A percentile compares a stretch with the other conserved stretches of the same genome.
Evolutionary conservation across 2,329 filamentous ascomycete species (phyloP).

Genomic region (Penicillium sp.): DNA sequence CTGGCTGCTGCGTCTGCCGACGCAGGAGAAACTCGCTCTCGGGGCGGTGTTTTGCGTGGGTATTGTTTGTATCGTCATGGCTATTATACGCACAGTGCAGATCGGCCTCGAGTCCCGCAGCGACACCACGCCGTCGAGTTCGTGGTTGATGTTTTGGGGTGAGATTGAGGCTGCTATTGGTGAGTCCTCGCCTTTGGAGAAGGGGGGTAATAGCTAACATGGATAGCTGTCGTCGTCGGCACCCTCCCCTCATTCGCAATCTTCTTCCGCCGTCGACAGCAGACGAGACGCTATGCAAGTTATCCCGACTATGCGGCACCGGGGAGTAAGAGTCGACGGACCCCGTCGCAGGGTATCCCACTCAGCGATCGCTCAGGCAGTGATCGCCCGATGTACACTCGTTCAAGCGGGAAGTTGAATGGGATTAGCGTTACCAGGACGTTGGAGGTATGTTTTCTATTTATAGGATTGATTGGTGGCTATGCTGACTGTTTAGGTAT

Average conservation of each 20-base stretch:
- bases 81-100: conserved; percentile 28
- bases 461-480: neutral
- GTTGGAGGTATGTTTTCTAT: conserved; percentile 4
- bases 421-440: conserved; percentile 11
- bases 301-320: neutral
- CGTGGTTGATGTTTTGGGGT: conserved; percentile 36
- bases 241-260: conserved; percentile 18
- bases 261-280: conserved; percentile 8
- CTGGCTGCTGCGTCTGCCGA: conserved; percentile 33
- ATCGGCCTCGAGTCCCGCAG: conserved; percentile 26
- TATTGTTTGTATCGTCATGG: conserved; percentile 24
- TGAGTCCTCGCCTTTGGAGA: conserved; percentile 14
- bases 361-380: conserved; percentile 3
- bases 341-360: neutral
- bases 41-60: conserved; percentile 25
- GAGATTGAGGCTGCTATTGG: conserved; percentile 34
- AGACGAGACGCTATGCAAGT: conserved; percentile 22
- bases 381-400: neutral
- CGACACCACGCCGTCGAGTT: conserved; percentile 25
- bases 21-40: conserved; percentile 30
- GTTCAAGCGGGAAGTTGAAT: conserved; percentile 1
- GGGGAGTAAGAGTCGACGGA: neutral
- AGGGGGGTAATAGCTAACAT: neutral
- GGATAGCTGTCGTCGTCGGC: conserved; percentile 21
- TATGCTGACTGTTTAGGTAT: conserved; percentile 5